These are phyloP conservation scores for Przewalskia tangutica DNA, from an alignment of 257 asterid genomes.

Conservation along the genomic window DNA sequence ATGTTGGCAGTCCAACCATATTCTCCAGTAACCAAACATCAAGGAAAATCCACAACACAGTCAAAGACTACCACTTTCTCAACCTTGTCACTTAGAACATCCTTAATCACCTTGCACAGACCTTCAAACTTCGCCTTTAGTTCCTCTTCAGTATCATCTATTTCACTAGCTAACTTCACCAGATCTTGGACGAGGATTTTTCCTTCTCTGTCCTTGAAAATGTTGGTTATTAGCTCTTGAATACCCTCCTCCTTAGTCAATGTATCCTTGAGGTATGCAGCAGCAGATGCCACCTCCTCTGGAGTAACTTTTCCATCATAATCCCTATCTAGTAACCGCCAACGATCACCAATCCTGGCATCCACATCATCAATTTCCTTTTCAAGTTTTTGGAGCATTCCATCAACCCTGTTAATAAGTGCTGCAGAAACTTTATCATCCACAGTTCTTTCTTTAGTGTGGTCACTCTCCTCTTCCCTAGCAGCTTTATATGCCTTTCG, in stretches of 20 bases:
- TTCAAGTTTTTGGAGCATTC: too few species aligned
- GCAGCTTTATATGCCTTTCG: slow-evolving; percentile 80
- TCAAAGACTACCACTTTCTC: too few species aligned
- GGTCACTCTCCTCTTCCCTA: slow-evolving; percentile 80
- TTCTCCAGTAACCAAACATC: too few species aligned
- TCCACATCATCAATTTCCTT: slow-evolving; percentile 95
- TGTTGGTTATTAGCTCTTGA: slow-evolving; percentile 68
- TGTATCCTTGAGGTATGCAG: slow-evolving; percentile 86
- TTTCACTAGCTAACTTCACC: slow-evolving; percentile 54
- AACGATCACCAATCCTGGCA: slow-evolving; percentile 81
- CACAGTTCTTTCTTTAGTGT: too few species aligned
- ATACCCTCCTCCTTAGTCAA: slow-evolving; percentile 86
- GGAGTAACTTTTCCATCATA: slow-evolving; percentile 95
- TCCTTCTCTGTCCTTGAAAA: slow-evolving; percentile 92
- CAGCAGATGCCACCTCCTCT: slow-evolving; percentile 97
- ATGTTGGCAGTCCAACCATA: too few species aligned
- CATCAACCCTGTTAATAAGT: too few species aligned
- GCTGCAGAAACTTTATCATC: too few species aligned
- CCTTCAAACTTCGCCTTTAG: too few species aligned
- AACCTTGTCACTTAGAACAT: too few species aligned
- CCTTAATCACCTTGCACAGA: too few species aligned
- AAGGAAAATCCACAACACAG: too few species aligned
- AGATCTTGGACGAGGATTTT: slow-evolving; percentile 90
- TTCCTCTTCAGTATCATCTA: slow-evolving; percentile 42
- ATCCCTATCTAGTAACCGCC: slow-evolving; percentile 97